Evolutionary conservation across 176 grass and related monocot species (phyloP).

Genomic region (Triticum turgidum): DNA sequence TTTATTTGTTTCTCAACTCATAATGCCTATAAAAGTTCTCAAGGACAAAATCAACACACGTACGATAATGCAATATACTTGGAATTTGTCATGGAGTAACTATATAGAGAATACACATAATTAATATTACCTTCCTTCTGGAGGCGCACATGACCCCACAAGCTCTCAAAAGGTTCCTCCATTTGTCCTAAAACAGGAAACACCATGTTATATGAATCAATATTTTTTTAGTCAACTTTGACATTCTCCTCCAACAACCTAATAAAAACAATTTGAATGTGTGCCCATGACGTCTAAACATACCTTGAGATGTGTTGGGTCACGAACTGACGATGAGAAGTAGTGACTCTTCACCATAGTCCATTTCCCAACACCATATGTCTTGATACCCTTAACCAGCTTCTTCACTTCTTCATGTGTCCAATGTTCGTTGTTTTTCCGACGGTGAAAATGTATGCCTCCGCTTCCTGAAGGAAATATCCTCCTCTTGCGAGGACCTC

Average conservation of each 20-base stretch:
- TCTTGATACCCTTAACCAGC: not conserved
- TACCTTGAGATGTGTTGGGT: conserved; percentile 27
- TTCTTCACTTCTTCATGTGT: conserved; percentile 1
- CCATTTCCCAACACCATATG: conserved; percentile 12
- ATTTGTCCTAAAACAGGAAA: not conserved
- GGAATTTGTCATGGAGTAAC: not conserved
- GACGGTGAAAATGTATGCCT: not conserved
- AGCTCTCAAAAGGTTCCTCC: conserved; percentile 1
- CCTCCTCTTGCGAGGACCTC: not conserved
- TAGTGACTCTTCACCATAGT: not conserved
- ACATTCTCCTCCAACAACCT: not conserved
- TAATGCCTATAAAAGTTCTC: too few relatives aligned
- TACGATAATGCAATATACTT: not conserved
- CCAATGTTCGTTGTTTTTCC: conserved; percentile 28
- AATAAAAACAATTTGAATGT: not conserved
- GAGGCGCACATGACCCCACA: not conserved
- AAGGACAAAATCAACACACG: not conserved
- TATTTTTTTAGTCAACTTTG: not conserved
- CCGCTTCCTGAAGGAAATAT: not conserved
- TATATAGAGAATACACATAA: not conserved
- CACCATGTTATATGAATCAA: not conserved
- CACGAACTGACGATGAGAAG: conserved; percentile 14
- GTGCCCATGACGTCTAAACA: not conserved
- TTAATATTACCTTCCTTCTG: not conserved
- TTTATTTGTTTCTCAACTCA: too few relatives aligned